Evolutionary conservation across 805 yeast genomes (phyloP).

Genomic region (Saccharomyces jurei): DNA sequence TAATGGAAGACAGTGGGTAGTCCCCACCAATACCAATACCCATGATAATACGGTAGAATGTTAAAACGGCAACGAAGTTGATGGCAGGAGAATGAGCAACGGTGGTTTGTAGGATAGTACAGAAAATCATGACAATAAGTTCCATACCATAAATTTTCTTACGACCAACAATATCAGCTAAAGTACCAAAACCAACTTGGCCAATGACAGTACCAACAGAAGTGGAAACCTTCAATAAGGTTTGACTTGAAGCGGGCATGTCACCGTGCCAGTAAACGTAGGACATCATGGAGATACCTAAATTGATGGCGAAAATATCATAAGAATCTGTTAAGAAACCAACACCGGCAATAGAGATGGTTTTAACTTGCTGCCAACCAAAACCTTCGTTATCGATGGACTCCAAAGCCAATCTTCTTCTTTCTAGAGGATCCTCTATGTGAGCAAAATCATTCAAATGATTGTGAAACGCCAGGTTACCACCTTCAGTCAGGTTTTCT

Average conservation of each 20-base stretch:
- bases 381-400: slow-evolving; percentile 73
- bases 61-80: slow-evolving; percentile 62
- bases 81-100: slow-evolving; percentile 66
- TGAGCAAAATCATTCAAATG: slow-evolving; percentile 72
- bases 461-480: slow-evolving; percentile 82
- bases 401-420: slow-evolving; percentile 79
- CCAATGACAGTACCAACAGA: slow-evolving; percentile 93
- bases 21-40: slow-evolving; percentile 98
- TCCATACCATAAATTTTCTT: slow-evolving; percentile 82
- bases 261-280: slow-evolving; percentile 62
- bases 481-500: slow-evolving; percentile 48
- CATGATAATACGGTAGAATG: slow-evolving; percentile 75
- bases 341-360: slow-evolving; percentile 82
- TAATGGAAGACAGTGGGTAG: slow-evolving; percentile 88
- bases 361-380: slow-evolving; percentile 77
- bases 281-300: slow-evolving; percentile 71
- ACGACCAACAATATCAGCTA: slow-evolving; percentile 80
- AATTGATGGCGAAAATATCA: slow-evolving; percentile 83
- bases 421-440: slow-evolving; percentile 75
- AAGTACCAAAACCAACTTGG: slow-evolving; percentile 73
- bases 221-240: slow-evolving; percentile 78
- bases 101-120: slow-evolving; percentile 70
- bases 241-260: slow-evolving; percentile 64
- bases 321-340: slow-evolving; percentile 91
- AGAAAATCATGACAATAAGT: slow-evolving; percentile 73